Base-by-base conservation (phyloP, 352 stramenopile species). In the Globisporangium viniferum region DNA sequence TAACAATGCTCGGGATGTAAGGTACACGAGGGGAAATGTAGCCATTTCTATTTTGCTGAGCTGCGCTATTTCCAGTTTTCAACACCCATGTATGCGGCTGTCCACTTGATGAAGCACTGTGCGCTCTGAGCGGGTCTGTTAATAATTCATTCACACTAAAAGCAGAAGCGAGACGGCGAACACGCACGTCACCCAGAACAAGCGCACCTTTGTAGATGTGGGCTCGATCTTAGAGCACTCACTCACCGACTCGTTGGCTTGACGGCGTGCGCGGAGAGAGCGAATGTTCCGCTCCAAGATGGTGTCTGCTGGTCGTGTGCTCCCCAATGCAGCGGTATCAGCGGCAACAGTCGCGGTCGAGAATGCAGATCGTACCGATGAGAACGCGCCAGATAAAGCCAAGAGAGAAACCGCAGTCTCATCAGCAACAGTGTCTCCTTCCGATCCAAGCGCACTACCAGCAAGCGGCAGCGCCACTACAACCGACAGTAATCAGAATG, bases 211-310 rank as follows among this genome's bases (percentile, higher is more conserved):
- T 46, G 39, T 14, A 46, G 39, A 44, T 44, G 36, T 15, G 18
- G 5, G 8, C 9, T n/a, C 41, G 4, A 3, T 18, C 44, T 22
- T 20, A 51, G 44, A 6, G 1, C 44, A 22, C 44, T 51, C 5
- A 51, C 18, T 24, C 44, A 22, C 18, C 44, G 44, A 51, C 18
- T 48, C 41, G 14, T n/a, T 18, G 15, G 14, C 29, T 10, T 20
- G 31, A 2, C 1, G 2, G n/a, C 20, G 57, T 51, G 5, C 20
- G 5, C 20, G 6, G 7, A 59, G 35, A 33, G 56, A 20, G 8
- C 20, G 56, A 36, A 67, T 68, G 62, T 62, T 68, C 36, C 49
- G 62, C 33, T 27, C 22, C 22, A 59, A 48, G 27, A 68, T 61
- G 62, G 22, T 36, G 35, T 2, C 49, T 5, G 24, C 14, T 2